These are phyloP conservation scores for Leishmania lainsoni DNA, from an alignment of 208 protist genomes.

Conservation along the genomic window DNA sequence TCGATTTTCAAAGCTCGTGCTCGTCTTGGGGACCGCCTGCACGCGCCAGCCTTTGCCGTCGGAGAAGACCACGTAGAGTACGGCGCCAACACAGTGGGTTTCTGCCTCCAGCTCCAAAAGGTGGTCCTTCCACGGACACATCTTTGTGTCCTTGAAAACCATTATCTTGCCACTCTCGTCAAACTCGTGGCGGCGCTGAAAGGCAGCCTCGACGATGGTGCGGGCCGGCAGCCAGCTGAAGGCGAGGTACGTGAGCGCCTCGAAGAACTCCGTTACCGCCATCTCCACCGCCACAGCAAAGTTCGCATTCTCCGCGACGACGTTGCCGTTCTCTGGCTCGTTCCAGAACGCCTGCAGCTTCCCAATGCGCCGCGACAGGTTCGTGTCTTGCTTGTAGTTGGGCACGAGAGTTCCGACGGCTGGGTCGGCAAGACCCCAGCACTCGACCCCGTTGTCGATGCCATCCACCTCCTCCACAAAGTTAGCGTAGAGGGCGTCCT, in stretches of 20 bases:
- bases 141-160: slow-evolving; percentile 54
- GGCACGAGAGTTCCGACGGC: slow-evolving; percentile 39
- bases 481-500: slow-evolving; percentile 81
- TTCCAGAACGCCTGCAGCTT: slow-evolving; percentile 92
- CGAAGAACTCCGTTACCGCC: slow-evolving; percentile 84
- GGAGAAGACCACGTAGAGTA: slow-evolving; percentile 91
- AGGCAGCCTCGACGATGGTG: slow-evolving; percentile 77
- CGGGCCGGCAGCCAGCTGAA: slow-evolving; percentile 93
- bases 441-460: slow-evolving; percentile 95
- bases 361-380: slow-evolving; percentile 82
- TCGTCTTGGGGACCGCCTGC: slow-evolving; percentile 84
- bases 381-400: slow-evolving; percentile 81
- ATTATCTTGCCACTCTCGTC: slow-evolving; percentile 86
- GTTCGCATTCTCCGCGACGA: slow-evolving; percentile 46
- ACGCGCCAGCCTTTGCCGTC: slow-evolving; percentile 93
- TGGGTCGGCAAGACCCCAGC: slow-evolving; percentile 43
- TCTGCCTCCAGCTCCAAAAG: slow-evolving; percentile 90
- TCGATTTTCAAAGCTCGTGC: slow-evolving; percentile 76
- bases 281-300: slow-evolving; percentile 92
- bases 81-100: slow-evolving; percentile 37
- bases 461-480: slow-evolving; percentile 95
- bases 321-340: slow-evolving; percentile 54
- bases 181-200: slow-evolving; percentile 44
- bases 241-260: slow-evolving; percentile 76
- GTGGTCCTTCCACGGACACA: slow-evolving; percentile 95